Conservation (phyloP, 495 filamentous ascomycete genomes). For the Corynascus novoguineensis region DNA sequence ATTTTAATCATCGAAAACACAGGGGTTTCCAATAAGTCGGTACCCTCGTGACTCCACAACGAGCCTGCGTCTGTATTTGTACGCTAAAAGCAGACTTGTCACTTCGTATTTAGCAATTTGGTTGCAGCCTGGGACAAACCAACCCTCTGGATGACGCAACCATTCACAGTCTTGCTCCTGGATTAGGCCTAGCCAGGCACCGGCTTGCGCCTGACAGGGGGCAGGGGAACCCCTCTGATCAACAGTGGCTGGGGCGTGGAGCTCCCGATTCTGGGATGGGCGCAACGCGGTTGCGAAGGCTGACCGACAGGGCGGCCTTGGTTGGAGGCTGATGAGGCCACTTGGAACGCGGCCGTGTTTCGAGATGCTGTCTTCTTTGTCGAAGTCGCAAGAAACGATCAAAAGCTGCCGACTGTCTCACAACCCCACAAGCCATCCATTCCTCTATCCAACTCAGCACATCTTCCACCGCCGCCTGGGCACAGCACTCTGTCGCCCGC, state of each 20-base stretch:
- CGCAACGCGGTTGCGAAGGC: not conserved
- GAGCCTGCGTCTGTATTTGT: not conserved
- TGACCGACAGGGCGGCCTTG: constrained; percentile 1
- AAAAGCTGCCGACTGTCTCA: not conserved
- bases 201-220: constrained; percentile 3
- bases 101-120: not conserved
- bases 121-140: not conserved
- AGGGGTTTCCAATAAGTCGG: too few species aligned
- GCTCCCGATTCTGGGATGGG: not conserved
- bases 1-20: too few species aligned
- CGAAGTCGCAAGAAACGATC: not conserved
- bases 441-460: not conserved
- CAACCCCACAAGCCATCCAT: not conserved
- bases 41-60: not conserved
- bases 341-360: constrained; percentile 6
- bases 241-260: not conserved
- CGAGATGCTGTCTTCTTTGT: constrained; percentile 1
- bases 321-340: too few species aligned
- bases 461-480: not conserved
- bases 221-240: not conserved
- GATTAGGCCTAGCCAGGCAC: constrained; percentile 15
- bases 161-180: not conserved
- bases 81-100: not conserved
- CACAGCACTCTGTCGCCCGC: not conserved
- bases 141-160: constrained; percentile 8